Evolutionary conservation across 1,284 basidiomycete species (phyloP), one percentile per base, ranked within the genome.

Genomic region (Puccinia novopanici): DNA sequence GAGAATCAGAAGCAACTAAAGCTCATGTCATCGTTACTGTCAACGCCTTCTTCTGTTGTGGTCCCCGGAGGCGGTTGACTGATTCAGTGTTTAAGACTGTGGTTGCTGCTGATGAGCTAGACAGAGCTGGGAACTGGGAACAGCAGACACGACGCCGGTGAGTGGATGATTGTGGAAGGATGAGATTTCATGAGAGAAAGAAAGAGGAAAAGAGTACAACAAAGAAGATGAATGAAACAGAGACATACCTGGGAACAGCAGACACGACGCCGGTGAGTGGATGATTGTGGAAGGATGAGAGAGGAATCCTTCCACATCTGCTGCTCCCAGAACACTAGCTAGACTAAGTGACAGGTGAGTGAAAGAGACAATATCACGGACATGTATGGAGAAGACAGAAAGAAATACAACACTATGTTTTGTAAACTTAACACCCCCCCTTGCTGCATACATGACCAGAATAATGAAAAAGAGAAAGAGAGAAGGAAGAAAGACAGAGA

Each of bases 171-270:
- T n/a, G n/a, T n/a, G n/a, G n/a, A n/a, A n/a, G n/a, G n/a, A n/a
- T n/a, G n/a, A n/a, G n/a, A n/a, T n/a, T n/a, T n/a, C 45, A 45
- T 45, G 45, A 45, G 45, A 45, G 45, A 45, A 57, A 9, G 27
- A 57, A 57, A 57, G 55, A 57, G 10, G 55, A 27, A 57, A 24
- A 57, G 24, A 65, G 24, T 40, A 65, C 2, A 65, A 27, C n/a
- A n/a, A 37, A 30, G 19, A 61, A 37, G 19, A 4, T 8, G 59
- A 61, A 37, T 30, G 59, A 61, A 37, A 37, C 4, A 61, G 5
- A 30, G n/a, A n/a, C 61, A 17, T 65, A 65, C 61, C 61, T 65
- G 61, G 61, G 55, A n/a, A 57, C 55, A 65, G 55, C 55, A 57
- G 55, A 37, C 3, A 10, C n/a, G n/a, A n/a, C n/a, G n/a, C n/a